Conservation (phyloP, 208 protist species). For the Herpetomonas samuelpessoai region DNA sequence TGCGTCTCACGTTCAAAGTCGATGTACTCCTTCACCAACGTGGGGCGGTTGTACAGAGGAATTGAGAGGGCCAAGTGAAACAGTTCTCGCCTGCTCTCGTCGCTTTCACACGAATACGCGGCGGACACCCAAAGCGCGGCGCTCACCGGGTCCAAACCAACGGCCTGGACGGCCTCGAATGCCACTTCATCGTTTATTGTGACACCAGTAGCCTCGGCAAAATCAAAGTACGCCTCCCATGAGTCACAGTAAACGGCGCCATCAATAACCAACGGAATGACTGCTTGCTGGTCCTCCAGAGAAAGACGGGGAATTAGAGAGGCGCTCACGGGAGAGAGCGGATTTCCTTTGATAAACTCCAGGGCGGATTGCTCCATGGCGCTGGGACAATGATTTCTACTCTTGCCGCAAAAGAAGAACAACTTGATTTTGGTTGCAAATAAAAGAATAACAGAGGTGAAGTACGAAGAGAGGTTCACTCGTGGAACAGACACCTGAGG, state of each 20-base stretch:
- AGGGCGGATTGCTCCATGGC: neutral
- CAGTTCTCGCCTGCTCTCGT: slow-evolving; percentile 46
- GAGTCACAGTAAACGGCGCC: slow-evolving; percentile 73
- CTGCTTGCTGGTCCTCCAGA: slow-evolving; percentile 40
- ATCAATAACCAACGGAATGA: slow-evolving; percentile 53
- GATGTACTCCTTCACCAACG: slow-evolving; percentile 42
- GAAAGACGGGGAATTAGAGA: slow-evolving; percentile 43
- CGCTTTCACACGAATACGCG: slow-evolving; percentile 23
- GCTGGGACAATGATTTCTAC: too few relatives aligned
- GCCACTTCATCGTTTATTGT: slow-evolving; percentile 53
- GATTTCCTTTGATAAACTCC: slow-evolving; percentile 34
- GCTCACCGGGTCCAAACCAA: slow-evolving; percentile 76
- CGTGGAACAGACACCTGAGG: too few relatives aligned
- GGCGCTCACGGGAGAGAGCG: slow-evolving; percentile 50
- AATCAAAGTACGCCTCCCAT: slow-evolving; percentile 78
- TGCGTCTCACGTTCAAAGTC: slow-evolving; percentile 24
- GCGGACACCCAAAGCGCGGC: slow-evolving; percentile 63
- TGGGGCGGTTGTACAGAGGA: slow-evolving; percentile 48
- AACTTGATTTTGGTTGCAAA: too few relatives aligned
- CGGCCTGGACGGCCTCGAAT: slow-evolving; percentile 57
- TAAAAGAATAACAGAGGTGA: too few relatives aligned
- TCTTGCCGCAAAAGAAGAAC: too few relatives aligned
- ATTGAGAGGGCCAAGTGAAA: slow-evolving; percentile 69
- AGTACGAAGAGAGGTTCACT: too few relatives aligned
- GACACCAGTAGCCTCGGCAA: slow-evolving; percentile 39